Conservation (phyloP, 371 early-diverging fungal species). For the Lichtheimia ramosa region DNA sequence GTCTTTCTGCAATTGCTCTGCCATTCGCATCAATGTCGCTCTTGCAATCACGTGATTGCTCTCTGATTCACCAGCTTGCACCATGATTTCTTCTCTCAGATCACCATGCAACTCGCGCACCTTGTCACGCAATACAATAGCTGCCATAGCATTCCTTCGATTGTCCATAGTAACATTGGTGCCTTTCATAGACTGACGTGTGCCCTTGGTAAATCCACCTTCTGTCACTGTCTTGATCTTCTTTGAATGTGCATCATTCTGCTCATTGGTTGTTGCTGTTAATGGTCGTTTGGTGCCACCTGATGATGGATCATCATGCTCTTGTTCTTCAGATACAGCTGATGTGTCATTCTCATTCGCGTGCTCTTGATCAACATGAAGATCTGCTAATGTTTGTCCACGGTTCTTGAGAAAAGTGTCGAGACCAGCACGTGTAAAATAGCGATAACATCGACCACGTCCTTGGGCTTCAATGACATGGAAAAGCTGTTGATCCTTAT, state of each 20-base stretch:
- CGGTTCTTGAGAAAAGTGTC: slow-evolving; percentile 1
- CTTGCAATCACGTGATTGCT: slow-evolving; percentile 8
- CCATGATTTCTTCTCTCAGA: slow-evolving; percentile 8
- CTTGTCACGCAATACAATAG: slow-evolving; percentile 14
- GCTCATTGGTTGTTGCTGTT: background rate
- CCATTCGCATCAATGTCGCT: slow-evolving; percentile 10
- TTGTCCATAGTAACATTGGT: slow-evolving; percentile 12
- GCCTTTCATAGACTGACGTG: slow-evolving; percentile 5
- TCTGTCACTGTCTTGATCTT: background rate
- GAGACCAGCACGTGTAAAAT: slow-evolving; percentile 12
- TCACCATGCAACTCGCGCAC: slow-evolving; percentile 13
- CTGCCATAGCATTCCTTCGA: slow-evolving; percentile 10
- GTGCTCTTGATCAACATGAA: background rate
- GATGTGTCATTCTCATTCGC: too few relatives aligned
- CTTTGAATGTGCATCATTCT: background rate
- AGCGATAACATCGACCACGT: slow-evolving; percentile 13
- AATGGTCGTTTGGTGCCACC: background rate
- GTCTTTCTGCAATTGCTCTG: slow-evolving; percentile 5
- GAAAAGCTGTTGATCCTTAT: slow-evolving; percentile 2
- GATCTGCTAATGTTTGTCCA: background rate
- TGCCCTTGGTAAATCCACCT: background rate
- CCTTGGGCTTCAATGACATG: slow-evolving; percentile 9
- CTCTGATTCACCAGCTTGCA: background rate
- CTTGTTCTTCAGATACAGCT: background rate
- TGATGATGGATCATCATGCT: background rate